phyloP scores from a whole-genome alignment of 2,329 filamentous ascomycete genomes.

The Parafenestella ontariensis region DNA sequence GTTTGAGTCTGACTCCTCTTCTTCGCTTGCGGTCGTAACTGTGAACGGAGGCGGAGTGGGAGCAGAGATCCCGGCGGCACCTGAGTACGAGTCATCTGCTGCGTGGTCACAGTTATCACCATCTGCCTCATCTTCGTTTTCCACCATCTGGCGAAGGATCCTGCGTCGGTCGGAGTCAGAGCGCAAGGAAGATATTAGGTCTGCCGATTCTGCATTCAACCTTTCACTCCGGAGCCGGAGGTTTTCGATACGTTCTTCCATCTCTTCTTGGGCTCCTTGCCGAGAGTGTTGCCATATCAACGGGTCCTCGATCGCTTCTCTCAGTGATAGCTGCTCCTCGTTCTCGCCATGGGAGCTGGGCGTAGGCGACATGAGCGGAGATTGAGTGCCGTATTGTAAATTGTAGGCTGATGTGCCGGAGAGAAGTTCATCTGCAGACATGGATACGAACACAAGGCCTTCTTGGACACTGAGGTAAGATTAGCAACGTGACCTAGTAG shows the following conservation, averaged over 20 bases:
- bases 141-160: constrained; percentile 21
- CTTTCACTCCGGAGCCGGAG: constrained; percentile 27
- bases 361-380: constrained; percentile 34
- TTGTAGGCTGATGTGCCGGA: constrained; percentile 76
- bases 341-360: constrained; percentile 30
- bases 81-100: constrained; percentile 25
- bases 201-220: constrained; percentile 13
- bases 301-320: constrained; percentile 45
- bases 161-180: constrained; percentile 17
- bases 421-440: constrained; percentile 80
- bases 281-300: constrained; percentile 41
- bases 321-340: constrained; percentile 42
- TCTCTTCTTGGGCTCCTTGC: constrained; percentile 30
- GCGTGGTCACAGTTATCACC: constrained; percentile 43
- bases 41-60: constrained; percentile 51
- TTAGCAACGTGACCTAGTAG: constrained; percentile 40
- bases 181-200: constrained; percentile 15
- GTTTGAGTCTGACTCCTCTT: constrained; percentile 43
- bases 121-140: constrained; percentile 29
- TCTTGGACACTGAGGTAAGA: constrained; percentile 72
- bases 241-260: constrained; percentile 37
- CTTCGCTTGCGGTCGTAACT: constrained; percentile 48
- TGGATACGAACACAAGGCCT: constrained; percentile 90
- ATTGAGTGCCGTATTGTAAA: constrained; percentile 62
- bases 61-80: constrained; percentile 39